Conservation (phyloP, 495 filamentous ascomycete genomes). For the Usnea hakonensis region DNA sequence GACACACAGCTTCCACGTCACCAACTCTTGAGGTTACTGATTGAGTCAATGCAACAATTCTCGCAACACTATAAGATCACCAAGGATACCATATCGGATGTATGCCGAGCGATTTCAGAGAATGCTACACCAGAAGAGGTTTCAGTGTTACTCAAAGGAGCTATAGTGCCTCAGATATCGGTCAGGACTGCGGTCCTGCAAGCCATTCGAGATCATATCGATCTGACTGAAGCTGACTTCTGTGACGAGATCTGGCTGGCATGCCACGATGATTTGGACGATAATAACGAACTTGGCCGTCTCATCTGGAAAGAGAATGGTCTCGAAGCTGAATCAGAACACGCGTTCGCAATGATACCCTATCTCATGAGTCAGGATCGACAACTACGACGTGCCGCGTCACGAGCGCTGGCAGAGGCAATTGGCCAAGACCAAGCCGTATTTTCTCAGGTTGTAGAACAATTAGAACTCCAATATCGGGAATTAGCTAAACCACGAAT, state of each 20-base stretch:
- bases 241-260: slow-evolving; percentile 89
- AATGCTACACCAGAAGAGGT: slow-evolving; percentile 68
- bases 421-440: slow-evolving; percentile 49
- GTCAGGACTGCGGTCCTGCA: slow-evolving; percentile 87
- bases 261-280: slow-evolving; percentile 81
- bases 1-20: slow-evolving; percentile 67
- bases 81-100: slow-evolving; percentile 82
- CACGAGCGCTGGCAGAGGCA: slow-evolving; percentile 69
- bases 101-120: slow-evolving; percentile 68
- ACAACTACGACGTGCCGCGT: slow-evolving; percentile 76
- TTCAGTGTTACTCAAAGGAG: slow-evolving; percentile 58
- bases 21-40: slow-evolving; percentile 59
- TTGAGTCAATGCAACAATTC: slow-evolving; percentile 78
- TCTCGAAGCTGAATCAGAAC: slow-evolving; percentile 59
- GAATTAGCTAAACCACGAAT: slow-evolving; percentile 72
- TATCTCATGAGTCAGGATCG: slow-evolving; percentile 72
- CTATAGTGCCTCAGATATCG: slow-evolving; percentile 66
- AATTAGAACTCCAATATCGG: slow-evolving; percentile 60
- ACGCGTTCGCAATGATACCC: slow-evolving; percentile 57
- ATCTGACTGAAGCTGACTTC: slow-evolving; percentile 76
- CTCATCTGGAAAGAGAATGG: slow-evolving; percentile 94
- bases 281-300: slow-evolving; percentile 74
- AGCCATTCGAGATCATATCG: slow-evolving; percentile 80
- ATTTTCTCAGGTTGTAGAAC: slow-evolving; percentile 50
- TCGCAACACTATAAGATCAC: slow-evolving; percentile 88